Conservation (phyloP, 1,284 basidiomycete species). For the Ustilago lituana region DNA sequence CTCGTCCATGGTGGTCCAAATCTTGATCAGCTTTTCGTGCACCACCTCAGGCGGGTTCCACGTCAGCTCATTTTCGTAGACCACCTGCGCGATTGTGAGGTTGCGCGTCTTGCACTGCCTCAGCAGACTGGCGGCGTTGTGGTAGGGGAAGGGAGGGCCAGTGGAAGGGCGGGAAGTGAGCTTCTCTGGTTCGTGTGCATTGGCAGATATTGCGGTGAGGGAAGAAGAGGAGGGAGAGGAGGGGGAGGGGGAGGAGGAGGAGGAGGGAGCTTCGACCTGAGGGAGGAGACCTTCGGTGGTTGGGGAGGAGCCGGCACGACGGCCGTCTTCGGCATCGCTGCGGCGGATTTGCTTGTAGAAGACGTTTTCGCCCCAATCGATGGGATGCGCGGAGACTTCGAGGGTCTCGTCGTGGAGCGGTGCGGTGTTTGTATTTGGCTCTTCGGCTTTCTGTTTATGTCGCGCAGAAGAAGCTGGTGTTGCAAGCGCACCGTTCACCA, state of each 20-base stretch:
- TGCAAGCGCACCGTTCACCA: slow-evolving; percentile 62
- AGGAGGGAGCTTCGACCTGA: slow-evolving; percentile 18
- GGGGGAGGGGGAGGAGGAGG: too few species aligned
- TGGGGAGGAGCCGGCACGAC: slow-evolving; percentile 68
- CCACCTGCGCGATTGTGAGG: slow-evolving; percentile 74
- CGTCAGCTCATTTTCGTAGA: slow-evolving; percentile 88
- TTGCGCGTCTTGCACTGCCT: slow-evolving; percentile 84
- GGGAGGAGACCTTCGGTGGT: slow-evolving; percentile 9
- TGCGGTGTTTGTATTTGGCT: not conserved
- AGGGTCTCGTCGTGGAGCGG: slow-evolving; percentile 12
- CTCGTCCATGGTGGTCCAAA: slow-evolving; percentile 93
- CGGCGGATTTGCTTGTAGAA: slow-evolving; percentile 97
- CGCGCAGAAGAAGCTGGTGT: slow-evolving; percentile 34
- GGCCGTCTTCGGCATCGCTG: slow-evolving; percentile 77
- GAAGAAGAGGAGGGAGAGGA: too few species aligned
- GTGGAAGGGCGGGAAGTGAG: slow-evolving; percentile 14
- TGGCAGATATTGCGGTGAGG: too few species aligned
- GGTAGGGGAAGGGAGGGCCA: slow-evolving; percentile 83
- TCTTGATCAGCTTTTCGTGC: slow-evolving; percentile 67
- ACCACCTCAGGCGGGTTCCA: slow-evolving; percentile 60
- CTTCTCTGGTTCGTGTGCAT: slow-evolving; percentile 12
- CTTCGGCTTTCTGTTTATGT: not conserved
- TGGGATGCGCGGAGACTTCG: slow-evolving; percentile 51
- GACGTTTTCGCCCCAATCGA: slow-evolving; percentile 85
- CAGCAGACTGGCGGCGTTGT: slow-evolving; percentile 80